These are phyloP conservation scores for Camellia granthamiana DNA, from an alignment of 148 eudicot species.

Conservation along the genomic window DNA sequence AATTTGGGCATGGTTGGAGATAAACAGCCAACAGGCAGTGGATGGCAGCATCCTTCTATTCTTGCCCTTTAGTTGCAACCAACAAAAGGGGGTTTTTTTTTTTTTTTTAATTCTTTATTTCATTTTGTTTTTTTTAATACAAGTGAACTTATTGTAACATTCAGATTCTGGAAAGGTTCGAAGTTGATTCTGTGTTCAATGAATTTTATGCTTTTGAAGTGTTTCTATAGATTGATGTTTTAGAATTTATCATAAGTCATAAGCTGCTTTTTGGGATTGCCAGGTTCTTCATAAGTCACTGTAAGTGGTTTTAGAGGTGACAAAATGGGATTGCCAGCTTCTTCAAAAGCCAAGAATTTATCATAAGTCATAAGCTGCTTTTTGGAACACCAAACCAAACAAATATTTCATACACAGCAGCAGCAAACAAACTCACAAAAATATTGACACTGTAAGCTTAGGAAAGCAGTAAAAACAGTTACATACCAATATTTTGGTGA, in stretches of 20 bases:
- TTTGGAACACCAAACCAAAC: not conserved
- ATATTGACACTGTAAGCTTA: not conserved
- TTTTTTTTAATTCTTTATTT: not conserved
- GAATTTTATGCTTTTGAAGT: not conserved
- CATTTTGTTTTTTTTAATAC: not conserved
- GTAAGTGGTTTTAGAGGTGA: not conserved
- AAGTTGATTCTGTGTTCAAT: not conserved
- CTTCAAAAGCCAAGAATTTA: not conserved
- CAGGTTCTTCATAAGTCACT: not conserved
- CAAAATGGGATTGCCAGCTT: not conserved
- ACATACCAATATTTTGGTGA: not conserved
- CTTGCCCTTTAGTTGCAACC: constrained; percentile 9
- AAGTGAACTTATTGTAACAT: not conserved
- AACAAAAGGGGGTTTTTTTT: not conserved
- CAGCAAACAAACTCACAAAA: too few relatives aligned
- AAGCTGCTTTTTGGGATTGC: not conserved
- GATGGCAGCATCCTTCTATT: not conserved
- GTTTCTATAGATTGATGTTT: not conserved
- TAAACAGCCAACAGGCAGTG: constrained; percentile 2
- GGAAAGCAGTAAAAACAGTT: not conserved
- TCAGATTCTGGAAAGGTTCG: not conserved
- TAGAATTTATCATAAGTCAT: not conserved
- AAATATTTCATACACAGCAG: too few relatives aligned
- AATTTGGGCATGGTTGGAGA: not conserved
- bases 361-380: not conserved